Percentiles rank a stretch among this genome's conserved stretches.
Conservation (phyloP, 495 filamentous ascomycete species). For the Amniculicola lignicola region DNA sequence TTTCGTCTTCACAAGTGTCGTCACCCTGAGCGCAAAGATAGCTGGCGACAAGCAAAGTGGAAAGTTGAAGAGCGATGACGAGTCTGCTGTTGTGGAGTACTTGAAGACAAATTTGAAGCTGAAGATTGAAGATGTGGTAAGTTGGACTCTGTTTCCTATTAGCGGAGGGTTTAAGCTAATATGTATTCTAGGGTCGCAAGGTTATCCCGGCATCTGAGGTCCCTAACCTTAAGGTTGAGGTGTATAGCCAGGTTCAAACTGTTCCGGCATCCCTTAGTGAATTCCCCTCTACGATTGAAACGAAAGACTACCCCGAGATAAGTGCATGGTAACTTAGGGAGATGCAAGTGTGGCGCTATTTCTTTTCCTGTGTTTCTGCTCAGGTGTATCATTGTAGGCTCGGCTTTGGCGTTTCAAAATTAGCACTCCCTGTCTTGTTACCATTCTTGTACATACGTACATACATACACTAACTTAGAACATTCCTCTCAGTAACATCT, state of each 20-base stretch:
- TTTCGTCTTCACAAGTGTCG: background rate
- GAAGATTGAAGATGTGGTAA: constrained; percentile 1
- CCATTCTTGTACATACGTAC: background rate
- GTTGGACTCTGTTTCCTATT: background rate
- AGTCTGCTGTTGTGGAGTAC: background rate
- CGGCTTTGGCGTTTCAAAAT: background rate
- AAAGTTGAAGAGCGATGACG: constrained; percentile 1
- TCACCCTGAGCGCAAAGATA: background rate
- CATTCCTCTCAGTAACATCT: background rate
- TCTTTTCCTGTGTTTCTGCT: no score
- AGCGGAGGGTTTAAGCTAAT: background rate
- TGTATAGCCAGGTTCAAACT: background rate
- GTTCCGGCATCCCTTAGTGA: background rate
- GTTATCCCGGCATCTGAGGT: background rate
- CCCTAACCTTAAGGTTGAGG: background rate
- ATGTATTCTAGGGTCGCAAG: background rate
- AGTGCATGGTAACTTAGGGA: background rate
- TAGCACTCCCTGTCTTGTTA: background rate
- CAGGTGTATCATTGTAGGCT: no score
- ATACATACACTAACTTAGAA: background rate
- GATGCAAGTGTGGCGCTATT: no score
- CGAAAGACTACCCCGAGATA: background rate
- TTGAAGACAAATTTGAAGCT: constrained; percentile 2
- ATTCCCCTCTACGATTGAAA: background rate
- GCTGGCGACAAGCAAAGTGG: background rate